phyloP scores from a whole-genome alignment of 331 rosid species.

The Malus hybrid region DNA sequence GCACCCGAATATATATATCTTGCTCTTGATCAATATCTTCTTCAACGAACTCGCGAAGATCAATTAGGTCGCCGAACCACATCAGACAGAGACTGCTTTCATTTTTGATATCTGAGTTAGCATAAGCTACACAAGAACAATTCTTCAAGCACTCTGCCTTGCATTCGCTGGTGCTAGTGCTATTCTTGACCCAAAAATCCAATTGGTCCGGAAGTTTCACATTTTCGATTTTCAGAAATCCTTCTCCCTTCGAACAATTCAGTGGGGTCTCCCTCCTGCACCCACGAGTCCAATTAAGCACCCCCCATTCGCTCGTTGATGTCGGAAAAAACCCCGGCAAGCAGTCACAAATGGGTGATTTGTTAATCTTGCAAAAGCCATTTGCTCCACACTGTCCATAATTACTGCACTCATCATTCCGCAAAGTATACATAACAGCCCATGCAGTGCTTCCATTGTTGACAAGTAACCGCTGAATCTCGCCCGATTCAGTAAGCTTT shows the following conservation, averaged over 20 bases:
- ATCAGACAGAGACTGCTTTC: constrained; percentile 40
- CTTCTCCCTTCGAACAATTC: constrained; percentile 3
- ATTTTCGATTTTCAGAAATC: constrained; percentile 9
- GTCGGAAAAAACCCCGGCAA: constrained; percentile 33
- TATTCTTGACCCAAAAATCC: constrained; percentile 16
- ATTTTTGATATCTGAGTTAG: constrained; percentile 19
- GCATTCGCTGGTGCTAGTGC: constrained; percentile 21
- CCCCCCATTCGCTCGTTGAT: constrained; percentile 23
- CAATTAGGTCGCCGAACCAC: constrained; percentile 34
- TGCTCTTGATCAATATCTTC: not conserved
- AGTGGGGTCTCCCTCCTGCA: constrained; percentile 24
- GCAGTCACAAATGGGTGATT: constrained; percentile 32
- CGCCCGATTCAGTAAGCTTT: not conserved
- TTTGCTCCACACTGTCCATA: constrained; percentile 44
- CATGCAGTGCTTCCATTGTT: not conserved
- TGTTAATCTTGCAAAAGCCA: constrained; percentile 26
- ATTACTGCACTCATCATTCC: constrained; percentile 17
- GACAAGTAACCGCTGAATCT: not conserved
- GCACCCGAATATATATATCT: not conserved
- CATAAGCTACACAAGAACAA: constrained; percentile 42
- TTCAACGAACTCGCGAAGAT: constrained; percentile 17
- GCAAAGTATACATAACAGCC: not conserved
- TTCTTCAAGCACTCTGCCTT: constrained; percentile 25
- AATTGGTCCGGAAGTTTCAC: constrained; percentile 37
- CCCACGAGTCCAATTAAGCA: constrained; percentile 20